These are phyloP conservation scores for Cyamopsis tetragonoloba DNA, from an alignment of 306 rosid genomes.

Conservation along the genomic window DNA sequence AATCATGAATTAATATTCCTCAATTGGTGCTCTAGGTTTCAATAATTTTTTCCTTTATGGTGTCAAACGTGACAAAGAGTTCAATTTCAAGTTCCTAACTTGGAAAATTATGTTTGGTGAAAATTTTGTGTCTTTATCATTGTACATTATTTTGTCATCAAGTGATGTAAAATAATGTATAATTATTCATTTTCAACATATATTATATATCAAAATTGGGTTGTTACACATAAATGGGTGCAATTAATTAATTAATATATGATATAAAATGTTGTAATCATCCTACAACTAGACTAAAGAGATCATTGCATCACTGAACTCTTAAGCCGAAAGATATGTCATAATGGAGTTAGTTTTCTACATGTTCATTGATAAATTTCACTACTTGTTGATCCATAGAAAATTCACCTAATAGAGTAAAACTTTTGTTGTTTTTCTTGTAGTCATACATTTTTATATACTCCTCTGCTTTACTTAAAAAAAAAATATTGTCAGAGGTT, in stretches of 20 bases:
- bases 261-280: conserved; percentile 41
- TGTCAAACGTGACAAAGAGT: conserved; percentile 33
- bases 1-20: conserved; percentile 13
- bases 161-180: conserved; percentile 36
- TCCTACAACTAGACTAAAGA: conserved; percentile 21
- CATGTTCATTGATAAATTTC: conserved; percentile 34
- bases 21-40: conserved; percentile 3
- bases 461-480: too few species aligned
- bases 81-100: conserved; percentile 24
- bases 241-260: conserved; percentile 20
- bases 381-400: conserved; percentile 28
- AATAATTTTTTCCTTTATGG: conserved; percentile 38
- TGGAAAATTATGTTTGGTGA: conserved; percentile 23
- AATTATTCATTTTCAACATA: conserved; percentile 16
- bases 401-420: too few species aligned
- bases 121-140: conserved; percentile 30
- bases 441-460: neutral
- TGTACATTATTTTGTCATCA: conserved; percentile 26
- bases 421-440: too few species aligned
- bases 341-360: conserved; percentile 43
- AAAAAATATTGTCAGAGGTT: too few species aligned
- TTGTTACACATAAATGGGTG: conserved; percentile 28
- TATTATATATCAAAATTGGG: conserved; percentile 26
- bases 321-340: conserved; percentile 64
- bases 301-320: conserved; percentile 43